These are phyloP conservation scores for Micractinium sp. DNA, from an alignment of 139 green algal species.

Conservation along the genomic window DNA sequence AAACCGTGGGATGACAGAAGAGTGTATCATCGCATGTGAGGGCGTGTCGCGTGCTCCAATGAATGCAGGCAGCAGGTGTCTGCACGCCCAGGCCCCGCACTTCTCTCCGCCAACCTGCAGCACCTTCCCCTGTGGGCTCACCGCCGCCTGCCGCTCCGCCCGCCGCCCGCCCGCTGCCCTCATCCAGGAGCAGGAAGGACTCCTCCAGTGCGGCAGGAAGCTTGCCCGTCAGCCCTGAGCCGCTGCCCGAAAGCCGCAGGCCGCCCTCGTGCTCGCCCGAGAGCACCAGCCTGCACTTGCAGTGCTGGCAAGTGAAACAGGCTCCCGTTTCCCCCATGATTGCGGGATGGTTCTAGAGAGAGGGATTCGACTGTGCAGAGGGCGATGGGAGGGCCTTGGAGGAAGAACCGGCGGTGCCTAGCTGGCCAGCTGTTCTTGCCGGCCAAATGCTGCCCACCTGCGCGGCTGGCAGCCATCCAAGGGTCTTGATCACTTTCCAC, in stretches of 20 bases:
- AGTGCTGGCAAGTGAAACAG: constrained; percentile 56
- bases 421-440: no score
- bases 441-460: no score
- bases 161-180: not conserved
- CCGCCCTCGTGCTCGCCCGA: constrained; percentile 8
- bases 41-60: not conserved
- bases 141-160: not conserved
- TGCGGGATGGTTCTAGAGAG: not conserved
- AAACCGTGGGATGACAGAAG: not conserved
- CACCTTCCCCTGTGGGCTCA: not conserved
- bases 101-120: not conserved
- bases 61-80: not conserved
- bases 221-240: constrained; percentile 14
- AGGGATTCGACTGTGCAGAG: no score
- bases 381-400: no score
- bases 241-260: constrained; percentile 15
- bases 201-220: constrained; percentile 55
- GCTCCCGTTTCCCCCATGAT: not conserved
- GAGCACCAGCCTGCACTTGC: constrained; percentile 50
- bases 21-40: not conserved
- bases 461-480: no score
- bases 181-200: constrained; percentile 78
- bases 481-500: no score
- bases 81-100: no score
- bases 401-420: no score